Evolutionary conservation across 768 basidiomycete species (phyloP).

Genomic region (Mycena olivaceomarginata): DNA sequence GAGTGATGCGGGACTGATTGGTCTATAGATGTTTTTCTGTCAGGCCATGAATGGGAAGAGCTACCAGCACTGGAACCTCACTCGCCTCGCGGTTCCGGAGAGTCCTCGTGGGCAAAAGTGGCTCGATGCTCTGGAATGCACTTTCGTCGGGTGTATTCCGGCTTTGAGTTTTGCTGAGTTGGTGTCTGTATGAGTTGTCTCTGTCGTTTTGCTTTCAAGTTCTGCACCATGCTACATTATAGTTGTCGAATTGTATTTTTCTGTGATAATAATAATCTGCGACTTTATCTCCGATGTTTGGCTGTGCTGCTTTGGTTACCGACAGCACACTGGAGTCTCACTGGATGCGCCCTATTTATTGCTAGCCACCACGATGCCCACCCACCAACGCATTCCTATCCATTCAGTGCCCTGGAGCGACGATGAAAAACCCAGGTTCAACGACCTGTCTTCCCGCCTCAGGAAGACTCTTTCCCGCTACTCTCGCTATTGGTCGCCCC

Average conservation of each 20-base stretch:
- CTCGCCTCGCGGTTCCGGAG: slow-evolving; percentile 39
- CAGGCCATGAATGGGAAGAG: not conserved
- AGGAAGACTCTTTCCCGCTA: slow-evolving; percentile 38
- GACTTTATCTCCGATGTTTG: not conserved
- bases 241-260: not conserved
- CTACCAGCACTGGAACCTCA: slow-evolving; percentile 34
- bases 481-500: slow-evolving; percentile 40
- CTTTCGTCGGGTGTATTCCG: slow-evolving; percentile 39
- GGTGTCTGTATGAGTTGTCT: slow-evolving; percentile 14
- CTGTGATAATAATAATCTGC: too few relatives aligned
- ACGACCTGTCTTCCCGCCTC: slow-evolving; percentile 41
- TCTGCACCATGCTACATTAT: not conserved
- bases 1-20: not conserved
- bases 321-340: slow-evolving; percentile 13
- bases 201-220: not conserved
- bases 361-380: slow-evolving; percentile 32
- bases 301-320: slow-evolving; percentile 18
- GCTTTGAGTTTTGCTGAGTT: slow-evolving; percentile 40
- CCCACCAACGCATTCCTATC: slow-evolving; percentile 45
- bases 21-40: slow-evolving; percentile 36
- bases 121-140: slow-evolving; percentile 35
- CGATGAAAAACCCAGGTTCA: slow-evolving; percentile 38
- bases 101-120: slow-evolving; percentile 34
- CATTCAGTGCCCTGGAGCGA: slow-evolving; percentile 45
- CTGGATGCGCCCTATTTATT: slow-evolving; percentile 42